Percentiles rank a stretch among this genome's conserved stretches.
These are phyloP conservation scores for Vaccinium corymbosum DNA, from an alignment of 148 eudicot species.

Conservation along the genomic window DNA sequence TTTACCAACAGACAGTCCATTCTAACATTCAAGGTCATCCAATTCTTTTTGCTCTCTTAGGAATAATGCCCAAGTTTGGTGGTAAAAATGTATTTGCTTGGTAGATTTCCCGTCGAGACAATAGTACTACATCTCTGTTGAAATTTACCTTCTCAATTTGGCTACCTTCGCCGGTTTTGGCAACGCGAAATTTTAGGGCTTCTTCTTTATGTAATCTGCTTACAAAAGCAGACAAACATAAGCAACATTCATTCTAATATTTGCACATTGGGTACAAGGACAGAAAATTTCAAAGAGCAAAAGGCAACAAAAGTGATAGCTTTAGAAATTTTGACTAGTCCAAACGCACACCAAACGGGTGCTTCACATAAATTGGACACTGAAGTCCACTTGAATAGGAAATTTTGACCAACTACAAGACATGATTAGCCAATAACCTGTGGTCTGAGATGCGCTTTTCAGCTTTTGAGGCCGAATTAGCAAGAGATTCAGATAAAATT, in stretches of 20 bases:
- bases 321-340: background rate
- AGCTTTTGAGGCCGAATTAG: slow-evolving; percentile 74
- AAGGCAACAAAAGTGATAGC: background rate
- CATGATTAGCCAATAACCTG: slow-evolving; percentile 41
- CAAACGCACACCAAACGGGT: background rate
- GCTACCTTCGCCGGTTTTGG: slow-evolving; percentile 36
- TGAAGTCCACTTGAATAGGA: background rate
- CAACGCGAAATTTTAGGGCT: slow-evolving; percentile 37
- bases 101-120: background rate
- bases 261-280: background rate
- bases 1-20: background rate
- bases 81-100: background rate
- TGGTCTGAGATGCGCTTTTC: slow-evolving; percentile 81
- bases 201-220: slow-evolving; percentile 44
- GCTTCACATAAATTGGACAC: background rate
- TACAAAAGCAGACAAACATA: slow-evolving; percentile 7
- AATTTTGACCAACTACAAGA: background rate
- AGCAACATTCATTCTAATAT: slow-evolving; percentile 4
- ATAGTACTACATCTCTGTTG: background rate
- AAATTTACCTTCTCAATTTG: slow-evolving; percentile 48
- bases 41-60: background rate
- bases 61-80: background rate
- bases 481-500: slow-evolving; percentile 51
- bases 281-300: background rate
- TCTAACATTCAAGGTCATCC: background rate